Base-by-base conservation (phyloP, 768 basidiomycete genomes). In the Lactifluus rugatus region DNA sequence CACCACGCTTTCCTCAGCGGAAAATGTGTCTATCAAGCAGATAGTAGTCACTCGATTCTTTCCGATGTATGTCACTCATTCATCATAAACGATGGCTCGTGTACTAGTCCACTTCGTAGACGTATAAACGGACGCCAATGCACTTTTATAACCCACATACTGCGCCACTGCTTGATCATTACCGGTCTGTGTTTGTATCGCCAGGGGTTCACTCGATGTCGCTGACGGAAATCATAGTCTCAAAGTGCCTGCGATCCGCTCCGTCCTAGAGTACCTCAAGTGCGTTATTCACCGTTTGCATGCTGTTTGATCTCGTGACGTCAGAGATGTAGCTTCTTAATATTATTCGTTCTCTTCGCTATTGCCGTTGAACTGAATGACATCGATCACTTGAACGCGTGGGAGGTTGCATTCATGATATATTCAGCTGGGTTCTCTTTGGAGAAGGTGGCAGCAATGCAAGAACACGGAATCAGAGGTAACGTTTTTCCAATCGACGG, bases 111-210 rank as follows among this genome's bases (percentile, higher is more conserved):
- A 10, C 8, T 56, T n/a, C 45, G 19, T 62, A 94, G 93, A 93
- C 89, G 26, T 97, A 97, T 71, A 96, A 96, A 74, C 81, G 85
- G 48, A 89, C 81, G 25, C 92, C 94, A 11, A 80, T 96, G 34
- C 90, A 93, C 69, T 87, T 95, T 65, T 96, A 97, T 69, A 92
- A 97, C 68, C 93, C 93, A 2, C 87, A 93, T 67, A 90, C 84
- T 68, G 93, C 93, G 0, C 91, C 93, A 17, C 70, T 96, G n/a
- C 79, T 97, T 7, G 93, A 97, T 67, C 93, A 97, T 71, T 97
- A 96, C 67, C 84, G 94, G 89, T 90, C 54, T 16, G 41, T 28
- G 36, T 41, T 45, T 36, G 34, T 7, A 9, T 41, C 23, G 44
- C 25, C 47, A 28, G 26, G 31, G n/a, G 26, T 6, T 9, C 17